Percentiles rank a stretch among this genome's conserved stretches.
Conservation (phyloP, 1,139 yeast genomes). For the Saccharomyces hybrid region DNA sequence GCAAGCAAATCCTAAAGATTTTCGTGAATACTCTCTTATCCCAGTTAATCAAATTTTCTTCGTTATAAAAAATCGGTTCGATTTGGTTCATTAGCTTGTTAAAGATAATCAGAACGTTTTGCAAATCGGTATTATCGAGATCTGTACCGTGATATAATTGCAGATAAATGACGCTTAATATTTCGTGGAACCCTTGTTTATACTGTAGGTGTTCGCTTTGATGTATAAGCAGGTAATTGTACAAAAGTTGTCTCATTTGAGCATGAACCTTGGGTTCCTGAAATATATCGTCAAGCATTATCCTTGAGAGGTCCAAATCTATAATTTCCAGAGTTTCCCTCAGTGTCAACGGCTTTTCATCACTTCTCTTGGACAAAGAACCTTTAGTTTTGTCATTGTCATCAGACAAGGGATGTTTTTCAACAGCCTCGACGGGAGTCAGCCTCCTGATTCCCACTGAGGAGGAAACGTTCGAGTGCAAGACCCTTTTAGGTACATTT, state of each 20-base stretch:
- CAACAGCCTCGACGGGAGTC: conserved; percentile 8
- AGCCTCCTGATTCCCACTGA: conserved; percentile 4
- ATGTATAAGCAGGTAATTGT: conserved; percentile 33
- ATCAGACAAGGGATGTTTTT: conserved; percentile 11
- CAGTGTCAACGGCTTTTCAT: conserved; percentile 11
- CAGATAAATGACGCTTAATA: conserved; percentile 51
- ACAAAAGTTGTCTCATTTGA: conserved; percentile 45
- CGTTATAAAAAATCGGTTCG: conserved; percentile 28
- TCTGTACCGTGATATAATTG: conserved; percentile 33
- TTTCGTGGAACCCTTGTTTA: conserved; percentile 66
- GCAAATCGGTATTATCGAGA: conserved; percentile 10
- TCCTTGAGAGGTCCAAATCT: conserved; percentile 54
- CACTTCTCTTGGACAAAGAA: conserved; percentile 1
- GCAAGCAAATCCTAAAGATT: conserved; percentile 38
- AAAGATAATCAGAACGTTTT: conserved; percentile 28
- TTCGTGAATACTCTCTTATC: conserved; percentile 37
- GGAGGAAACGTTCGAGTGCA: background rate
- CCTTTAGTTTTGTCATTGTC: background rate
- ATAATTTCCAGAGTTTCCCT: conserved; percentile 39
- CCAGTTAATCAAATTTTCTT: conserved; percentile 30
- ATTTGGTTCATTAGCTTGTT: conserved; percentile 30
- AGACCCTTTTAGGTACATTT: background rate
- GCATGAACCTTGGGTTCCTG: conserved; percentile 33
- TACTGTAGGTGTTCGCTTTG: conserved; percentile 35
- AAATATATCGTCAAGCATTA: conserved; percentile 51